These are phyloP conservation scores for Sporothrix protearum DNA, from an alignment of 2,329 filamentous ascomycete species.

Conservation along the genomic window DNA sequence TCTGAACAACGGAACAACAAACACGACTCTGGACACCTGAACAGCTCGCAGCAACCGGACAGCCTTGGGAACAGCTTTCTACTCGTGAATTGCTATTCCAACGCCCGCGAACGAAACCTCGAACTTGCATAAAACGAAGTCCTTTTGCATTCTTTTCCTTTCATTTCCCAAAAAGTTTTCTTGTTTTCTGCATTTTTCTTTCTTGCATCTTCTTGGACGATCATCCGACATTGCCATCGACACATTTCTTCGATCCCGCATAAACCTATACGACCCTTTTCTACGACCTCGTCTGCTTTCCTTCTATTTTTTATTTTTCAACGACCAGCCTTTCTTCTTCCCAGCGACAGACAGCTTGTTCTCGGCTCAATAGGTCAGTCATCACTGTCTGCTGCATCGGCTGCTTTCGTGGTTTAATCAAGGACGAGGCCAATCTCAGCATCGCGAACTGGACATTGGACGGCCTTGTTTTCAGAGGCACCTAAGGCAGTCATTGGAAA, in stretches of 20 bases:
- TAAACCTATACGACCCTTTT: neutral
- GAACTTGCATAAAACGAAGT: neutral
- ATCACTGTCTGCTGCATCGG: neutral
- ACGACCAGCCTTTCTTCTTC: conserved; percentile 1
- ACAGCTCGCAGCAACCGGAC: neutral
- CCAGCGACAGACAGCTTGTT: conserved; percentile 3
- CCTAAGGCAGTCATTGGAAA: neutral
- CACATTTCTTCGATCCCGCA: neutral
- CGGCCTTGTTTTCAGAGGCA: too few relatives aligned
- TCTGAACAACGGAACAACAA: conserved; percentile 2
- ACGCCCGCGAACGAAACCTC: neutral
- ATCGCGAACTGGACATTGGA: neutral
- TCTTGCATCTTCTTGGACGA: neutral
- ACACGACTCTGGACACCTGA: neutral
- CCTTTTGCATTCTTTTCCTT: neutral
- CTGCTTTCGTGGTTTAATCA: neutral
- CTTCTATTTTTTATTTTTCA: neutral
- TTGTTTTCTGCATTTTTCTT: neutral
- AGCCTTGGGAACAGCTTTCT: neutral
- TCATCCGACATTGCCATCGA: neutral
- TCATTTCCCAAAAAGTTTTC: neutral
- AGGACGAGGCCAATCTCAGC: neutral
- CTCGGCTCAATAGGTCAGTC: conserved; percentile 12
- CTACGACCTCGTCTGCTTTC: neutral
- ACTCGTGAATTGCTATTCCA: neutral